Percentiles rank a stretch among this genome's conserved stretches.
These are phyloP conservation scores for Phytophthora cactorum DNA, from an alignment of 352 stramenopile species.

Conservation along the genomic window DNA sequence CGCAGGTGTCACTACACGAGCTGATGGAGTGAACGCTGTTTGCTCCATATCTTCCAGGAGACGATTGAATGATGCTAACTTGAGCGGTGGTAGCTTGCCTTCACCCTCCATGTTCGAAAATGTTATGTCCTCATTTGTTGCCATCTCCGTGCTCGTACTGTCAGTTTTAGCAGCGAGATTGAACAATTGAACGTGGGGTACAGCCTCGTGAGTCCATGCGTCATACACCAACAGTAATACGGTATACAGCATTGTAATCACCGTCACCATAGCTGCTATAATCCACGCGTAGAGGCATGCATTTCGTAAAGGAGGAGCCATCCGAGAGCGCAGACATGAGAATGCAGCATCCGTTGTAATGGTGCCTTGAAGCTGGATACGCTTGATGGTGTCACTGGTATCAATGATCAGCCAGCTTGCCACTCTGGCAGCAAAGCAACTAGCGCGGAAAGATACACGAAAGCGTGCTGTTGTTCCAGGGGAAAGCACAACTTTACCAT, in stretches of 20 bases:
- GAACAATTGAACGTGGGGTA: background rate
- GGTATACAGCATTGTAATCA: constrained; percentile 13
- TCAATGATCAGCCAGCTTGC: constrained; percentile 40
- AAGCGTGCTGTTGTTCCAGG: constrained; percentile 15
- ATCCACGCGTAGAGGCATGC: constrained; percentile 26
- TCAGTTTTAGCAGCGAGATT: constrained; percentile 2
- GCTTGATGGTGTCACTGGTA: constrained; percentile 32
- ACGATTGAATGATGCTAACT: constrained; percentile 10
- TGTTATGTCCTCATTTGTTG: background rate
- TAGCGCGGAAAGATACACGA: constrained; percentile 34
- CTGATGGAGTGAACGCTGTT: constrained; percentile 20
- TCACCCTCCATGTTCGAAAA: background rate
- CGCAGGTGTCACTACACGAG: constrained; percentile 26
- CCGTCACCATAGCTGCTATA: constrained; percentile 14
- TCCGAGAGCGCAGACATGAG: constrained; percentile 34
- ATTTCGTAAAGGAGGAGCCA: constrained; percentile 9
- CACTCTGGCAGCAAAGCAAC: constrained; percentile 28
- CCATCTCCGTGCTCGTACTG: background rate
- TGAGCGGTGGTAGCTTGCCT: background rate
- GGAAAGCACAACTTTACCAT: constrained; percentile 15
- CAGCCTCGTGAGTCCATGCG: constrained; percentile 8
- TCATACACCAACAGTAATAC: constrained; percentile 16
- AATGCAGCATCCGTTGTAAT: constrained; percentile 37
- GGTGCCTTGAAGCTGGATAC: constrained; percentile 34
- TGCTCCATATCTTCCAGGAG: constrained; percentile 28